Conservation (phyloP, 345 rosid species). For the Cardiospermum halicacabum region DNA sequence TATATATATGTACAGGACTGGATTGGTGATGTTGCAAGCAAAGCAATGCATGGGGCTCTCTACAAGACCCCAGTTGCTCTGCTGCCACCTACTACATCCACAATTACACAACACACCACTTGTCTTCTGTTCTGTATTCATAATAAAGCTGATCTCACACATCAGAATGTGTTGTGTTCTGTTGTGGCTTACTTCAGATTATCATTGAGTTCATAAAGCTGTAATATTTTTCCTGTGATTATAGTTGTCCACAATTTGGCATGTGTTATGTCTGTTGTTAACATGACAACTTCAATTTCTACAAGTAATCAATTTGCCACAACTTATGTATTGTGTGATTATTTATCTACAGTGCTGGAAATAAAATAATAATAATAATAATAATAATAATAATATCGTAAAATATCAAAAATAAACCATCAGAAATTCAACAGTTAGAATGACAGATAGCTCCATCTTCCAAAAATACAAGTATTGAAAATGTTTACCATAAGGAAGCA, state of each 20-base stretch:
- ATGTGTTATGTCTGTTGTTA: conserved; percentile 1
- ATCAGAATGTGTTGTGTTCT: not conserved
- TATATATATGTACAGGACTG: no score
- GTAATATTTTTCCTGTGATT: not conserved
- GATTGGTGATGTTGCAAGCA: not conserved
- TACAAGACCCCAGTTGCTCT: not conserved
- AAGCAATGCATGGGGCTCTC: not conserved
- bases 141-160: not conserved
- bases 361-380: no score
- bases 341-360: no score
- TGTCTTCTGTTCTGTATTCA: not conserved
- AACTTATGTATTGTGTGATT: no score
- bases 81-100: no score
- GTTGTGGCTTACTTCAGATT: no score
- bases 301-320: not conserved
- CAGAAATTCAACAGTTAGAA: no score
- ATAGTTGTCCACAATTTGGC: not conserved
- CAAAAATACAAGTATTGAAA: no score
- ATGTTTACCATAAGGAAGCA: no score
- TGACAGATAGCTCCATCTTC: no score
- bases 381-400: no score
- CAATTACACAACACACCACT: not conserved
- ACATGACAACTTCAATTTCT: not conserved
- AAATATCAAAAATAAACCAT: no score
- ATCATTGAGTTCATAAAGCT: not conserved